phyloP scores from a whole-genome alignment of 2,329 filamentous ascomycete species.

The Fusarium albosuccineum region DNA sequence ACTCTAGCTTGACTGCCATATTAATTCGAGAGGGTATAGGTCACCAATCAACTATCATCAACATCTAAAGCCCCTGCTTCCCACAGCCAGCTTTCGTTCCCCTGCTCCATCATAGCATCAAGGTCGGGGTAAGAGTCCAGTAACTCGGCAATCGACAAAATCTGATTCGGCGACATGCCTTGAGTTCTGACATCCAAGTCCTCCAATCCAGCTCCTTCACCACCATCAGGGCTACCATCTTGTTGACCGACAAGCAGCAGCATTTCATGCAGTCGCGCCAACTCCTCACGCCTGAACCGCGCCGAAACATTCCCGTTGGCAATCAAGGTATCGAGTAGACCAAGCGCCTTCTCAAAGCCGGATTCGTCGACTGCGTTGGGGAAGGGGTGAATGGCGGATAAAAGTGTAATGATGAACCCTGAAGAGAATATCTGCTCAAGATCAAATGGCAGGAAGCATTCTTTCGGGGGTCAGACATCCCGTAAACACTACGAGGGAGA shows the following conservation, averaged over 20 bases:
- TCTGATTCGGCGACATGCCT: neutral
- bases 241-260: neutral
- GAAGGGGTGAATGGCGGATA: constrained; percentile 6
- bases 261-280: constrained; percentile 12
- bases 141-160: neutral
- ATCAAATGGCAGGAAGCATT: constrained; percentile 21
- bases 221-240: neutral
- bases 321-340: constrained; percentile 6
- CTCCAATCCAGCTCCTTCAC: neutral
- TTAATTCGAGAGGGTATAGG: too few relatives aligned
- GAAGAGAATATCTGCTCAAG: constrained; percentile 16
- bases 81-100: constrained; percentile 1
- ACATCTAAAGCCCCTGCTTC: neutral
- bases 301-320: constrained; percentile 9
- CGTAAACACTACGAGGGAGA: too few relatives aligned
- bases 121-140: neutral
- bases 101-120: neutral
- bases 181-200: neutral
- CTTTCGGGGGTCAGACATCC: neutral
- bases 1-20: too few relatives aligned
- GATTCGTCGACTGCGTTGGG: constrained; percentile 1
- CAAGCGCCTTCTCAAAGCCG: neutral
- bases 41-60: neutral
- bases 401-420: constrained; percentile 14
- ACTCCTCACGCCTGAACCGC: constrained; percentile 7